Evolutionary conservation across 108 stramenopile genomes (phyloP).

Genomic region (Cyclotella sp.): DNA sequence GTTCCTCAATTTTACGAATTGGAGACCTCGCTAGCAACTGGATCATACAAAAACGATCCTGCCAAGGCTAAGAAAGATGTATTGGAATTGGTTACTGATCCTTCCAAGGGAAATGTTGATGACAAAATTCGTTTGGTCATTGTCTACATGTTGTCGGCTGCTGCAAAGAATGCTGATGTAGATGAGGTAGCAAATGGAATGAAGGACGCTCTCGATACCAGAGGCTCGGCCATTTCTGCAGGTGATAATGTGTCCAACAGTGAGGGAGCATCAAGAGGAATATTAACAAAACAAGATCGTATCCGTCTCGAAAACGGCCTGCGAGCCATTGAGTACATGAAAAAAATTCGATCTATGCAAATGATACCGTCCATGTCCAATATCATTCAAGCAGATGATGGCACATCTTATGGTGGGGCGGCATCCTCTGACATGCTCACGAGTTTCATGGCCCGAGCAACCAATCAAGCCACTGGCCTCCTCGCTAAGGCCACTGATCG

Average conservation of each 20-base stretch:
- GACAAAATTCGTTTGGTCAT: slow-evolving; percentile 95
- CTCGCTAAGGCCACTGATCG: slow-evolving; percentile 93
- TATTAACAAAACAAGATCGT: slow-evolving; percentile 65
- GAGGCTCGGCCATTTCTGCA: slow-evolving; percentile 33
- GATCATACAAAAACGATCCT: slow-evolving; percentile 80
- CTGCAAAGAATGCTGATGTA: slow-evolving; percentile 74
- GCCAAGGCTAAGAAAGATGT: slow-evolving; percentile 82
- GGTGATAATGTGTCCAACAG: slow-evolving; percentile 7
- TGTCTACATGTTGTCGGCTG: slow-evolving; percentile 81
- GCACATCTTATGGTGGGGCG: slow-evolving; percentile 3
- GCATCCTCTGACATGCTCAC: slow-evolving; percentile 66
- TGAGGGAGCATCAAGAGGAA: slow-evolving; percentile 54
- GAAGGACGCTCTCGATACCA: slow-evolving; percentile 69
- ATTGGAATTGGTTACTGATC: slow-evolving; percentile 74
- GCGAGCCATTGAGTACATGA: slow-evolving; percentile 80
- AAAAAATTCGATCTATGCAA: slow-evolving; percentile 88
- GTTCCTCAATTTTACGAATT: slow-evolving; percentile 96
- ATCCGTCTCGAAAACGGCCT: slow-evolving; percentile 60
- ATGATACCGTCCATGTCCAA: slow-evolving; percentile 79
- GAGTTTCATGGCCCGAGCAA: slow-evolving; percentile 89
- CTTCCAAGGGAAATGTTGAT: slow-evolving; percentile 91
- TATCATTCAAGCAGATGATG: slow-evolving; percentile 25
- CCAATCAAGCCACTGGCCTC: slow-evolving; percentile 90
- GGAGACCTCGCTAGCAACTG: slow-evolving; percentile 86
- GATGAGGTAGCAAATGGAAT: slow-evolving; percentile 84